Evolutionary conservation across 2,329 filamentous ascomycete genomes (phyloP).

Genomic region (Microcyclosporella mali): DNA sequence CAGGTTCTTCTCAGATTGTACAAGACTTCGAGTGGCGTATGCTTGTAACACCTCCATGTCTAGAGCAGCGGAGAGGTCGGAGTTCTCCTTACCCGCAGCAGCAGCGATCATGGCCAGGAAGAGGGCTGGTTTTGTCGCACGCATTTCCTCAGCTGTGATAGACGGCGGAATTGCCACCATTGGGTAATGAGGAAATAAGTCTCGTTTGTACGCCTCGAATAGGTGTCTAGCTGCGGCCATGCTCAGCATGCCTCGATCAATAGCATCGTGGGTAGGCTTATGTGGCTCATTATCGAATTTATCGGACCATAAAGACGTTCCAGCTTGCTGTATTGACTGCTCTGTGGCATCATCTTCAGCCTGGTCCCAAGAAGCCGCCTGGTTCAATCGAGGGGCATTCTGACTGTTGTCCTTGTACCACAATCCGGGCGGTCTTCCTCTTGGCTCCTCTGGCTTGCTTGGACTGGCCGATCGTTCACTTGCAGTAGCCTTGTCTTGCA

Average conservation of each 20-base stretch:
- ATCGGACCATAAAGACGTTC: constrained; percentile 8
- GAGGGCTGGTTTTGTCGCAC: constrained; percentile 56
- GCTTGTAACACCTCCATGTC: constrained; percentile 45
- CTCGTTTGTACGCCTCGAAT: constrained; percentile 53
- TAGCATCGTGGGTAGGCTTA: constrained; percentile 31
- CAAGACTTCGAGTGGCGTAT: constrained; percentile 45
- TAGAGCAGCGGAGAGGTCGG: constrained; percentile 37
- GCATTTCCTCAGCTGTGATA: constrained; percentile 51
- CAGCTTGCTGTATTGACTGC: neutral
- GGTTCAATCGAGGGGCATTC: constrained; percentile 2
- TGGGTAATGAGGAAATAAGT: constrained; percentile 57
- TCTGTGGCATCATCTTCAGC: neutral
- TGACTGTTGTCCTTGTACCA: constrained; percentile 9
- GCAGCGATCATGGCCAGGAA: constrained; percentile 67
- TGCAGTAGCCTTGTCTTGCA: constrained; percentile 26
- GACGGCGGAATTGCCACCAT: constrained; percentile 54
- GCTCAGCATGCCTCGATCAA: constrained; percentile 56
- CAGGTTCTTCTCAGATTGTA: constrained; percentile 46
- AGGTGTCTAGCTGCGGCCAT: constrained; percentile 51
- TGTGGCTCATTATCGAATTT: constrained; percentile 6
- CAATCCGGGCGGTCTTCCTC: constrained; percentile 4
- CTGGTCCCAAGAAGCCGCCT: constrained; percentile 4
- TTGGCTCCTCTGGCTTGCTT: neutral
- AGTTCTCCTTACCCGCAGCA: constrained; percentile 51
- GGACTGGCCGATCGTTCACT: neutral